These are phyloP conservation scores for Neophaeococcomyces mojaviensis DNA, from an alignment of 2,329 filamentous ascomycete genomes.

Conservation along the genomic window DNA sequence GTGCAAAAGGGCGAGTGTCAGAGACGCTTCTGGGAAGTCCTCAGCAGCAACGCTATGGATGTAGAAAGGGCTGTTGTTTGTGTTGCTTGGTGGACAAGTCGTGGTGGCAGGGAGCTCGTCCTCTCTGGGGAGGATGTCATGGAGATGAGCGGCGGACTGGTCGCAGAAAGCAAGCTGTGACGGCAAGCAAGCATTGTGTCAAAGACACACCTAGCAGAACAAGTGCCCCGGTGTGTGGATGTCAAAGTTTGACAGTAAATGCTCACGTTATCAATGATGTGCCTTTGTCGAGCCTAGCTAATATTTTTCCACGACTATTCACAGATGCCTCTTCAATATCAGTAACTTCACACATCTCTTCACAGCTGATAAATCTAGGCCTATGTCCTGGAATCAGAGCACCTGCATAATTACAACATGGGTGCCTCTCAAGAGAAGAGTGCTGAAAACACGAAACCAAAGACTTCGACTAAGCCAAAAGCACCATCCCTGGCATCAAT, in stretches of 20 bases:
- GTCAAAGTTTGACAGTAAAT: too few relatives aligned
- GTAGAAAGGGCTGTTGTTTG: conserved; percentile 71
- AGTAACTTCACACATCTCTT: background rate
- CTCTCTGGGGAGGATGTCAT: conserved; percentile 37
- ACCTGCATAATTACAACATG: conserved; percentile 8
- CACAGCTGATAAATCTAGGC: background rate
- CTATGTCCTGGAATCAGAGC: too few relatives aligned
- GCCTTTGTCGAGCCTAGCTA: too few relatives aligned
- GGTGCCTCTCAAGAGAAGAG: conserved; percentile 3
- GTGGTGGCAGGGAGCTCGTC: conserved; percentile 52
- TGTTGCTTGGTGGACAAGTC: conserved; percentile 77
- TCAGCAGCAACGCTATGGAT: conserved; percentile 80
- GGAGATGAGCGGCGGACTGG: conserved; percentile 51
- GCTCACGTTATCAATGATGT: too few relatives aligned
- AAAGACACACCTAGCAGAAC: too few relatives aligned
- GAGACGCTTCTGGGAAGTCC: conserved; percentile 68
- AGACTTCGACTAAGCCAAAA: background rate
- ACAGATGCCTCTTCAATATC: too few relatives aligned
- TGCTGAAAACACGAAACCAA: background rate
- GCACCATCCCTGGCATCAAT: conserved; percentile 12
- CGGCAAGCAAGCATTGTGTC: background rate
- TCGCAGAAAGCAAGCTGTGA: conserved; percentile 44
- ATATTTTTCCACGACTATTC: too few relatives aligned
- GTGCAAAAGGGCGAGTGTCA: conserved; percentile 58
- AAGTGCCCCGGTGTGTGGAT: too few relatives aligned